phyloP scores from a whole-genome alignment of 176 grass and related monocot species.

The Chloris gayana region DNA sequence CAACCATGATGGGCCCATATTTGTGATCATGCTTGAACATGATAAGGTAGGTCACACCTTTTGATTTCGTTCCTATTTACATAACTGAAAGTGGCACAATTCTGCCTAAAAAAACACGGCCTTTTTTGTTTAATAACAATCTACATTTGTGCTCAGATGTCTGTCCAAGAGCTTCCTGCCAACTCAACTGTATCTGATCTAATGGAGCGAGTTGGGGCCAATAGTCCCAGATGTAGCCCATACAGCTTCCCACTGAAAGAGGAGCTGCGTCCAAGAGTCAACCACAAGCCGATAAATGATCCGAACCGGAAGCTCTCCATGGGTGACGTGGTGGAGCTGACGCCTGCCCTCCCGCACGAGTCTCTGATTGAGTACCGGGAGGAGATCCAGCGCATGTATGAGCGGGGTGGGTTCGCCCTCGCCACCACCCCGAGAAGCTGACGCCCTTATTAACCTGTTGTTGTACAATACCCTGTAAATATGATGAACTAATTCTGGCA shows the following conservation, averaged over 20 bases:
- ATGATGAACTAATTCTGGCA: conserved; percentile 52
- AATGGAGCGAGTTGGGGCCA: conserved; percentile 63
- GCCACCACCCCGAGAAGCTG: conserved; percentile 56
- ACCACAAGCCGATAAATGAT: conserved; percentile 64
- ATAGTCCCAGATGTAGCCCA: conserved; percentile 62
- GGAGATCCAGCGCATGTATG: conserved; percentile 98
- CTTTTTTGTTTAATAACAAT: background rate
- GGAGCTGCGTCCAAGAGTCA: conserved; percentile 75
- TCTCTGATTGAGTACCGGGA: conserved; percentile 81
- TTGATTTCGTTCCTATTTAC: background rate
- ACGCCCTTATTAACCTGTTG: conserved; percentile 38
- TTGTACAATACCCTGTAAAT: conserved; percentile 70
- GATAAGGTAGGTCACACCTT: conserved; percentile 64
- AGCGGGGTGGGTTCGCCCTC: conserved; percentile 57
- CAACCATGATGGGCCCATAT: conserved; percentile 75
- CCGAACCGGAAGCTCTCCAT: conserved; percentile 61
- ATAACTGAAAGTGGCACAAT: background rate
- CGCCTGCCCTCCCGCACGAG: conserved; percentile 64
- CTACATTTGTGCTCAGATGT: conserved; percentile 68
- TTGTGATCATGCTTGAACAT: conserved; percentile 81
- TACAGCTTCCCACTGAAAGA: conserved; percentile 78
- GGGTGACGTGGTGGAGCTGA: conserved; percentile 88
- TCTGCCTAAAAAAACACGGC: background rate
- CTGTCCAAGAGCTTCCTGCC: conserved; percentile 72
- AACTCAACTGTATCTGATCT: conserved; percentile 72